Evolutionary conservation across 2,329 filamentous ascomycete species (phyloP), one percentile per base, ranked within the genome.

Genomic region (Penicillium janthinellum): DNA sequence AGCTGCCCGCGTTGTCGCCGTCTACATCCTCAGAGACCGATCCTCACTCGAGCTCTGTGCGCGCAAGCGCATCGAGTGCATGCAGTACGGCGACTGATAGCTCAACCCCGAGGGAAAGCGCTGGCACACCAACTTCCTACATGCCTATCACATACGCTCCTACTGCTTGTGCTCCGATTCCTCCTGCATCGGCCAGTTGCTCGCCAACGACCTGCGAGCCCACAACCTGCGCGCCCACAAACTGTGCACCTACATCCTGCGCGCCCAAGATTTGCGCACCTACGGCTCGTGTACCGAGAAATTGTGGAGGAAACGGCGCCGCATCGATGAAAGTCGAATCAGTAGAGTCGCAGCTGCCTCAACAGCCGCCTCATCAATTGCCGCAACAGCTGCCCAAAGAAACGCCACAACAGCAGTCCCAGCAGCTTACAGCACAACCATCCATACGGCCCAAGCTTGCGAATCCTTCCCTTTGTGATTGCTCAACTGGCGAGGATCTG

Each of bases 401-500:
- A 22, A 14, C 15, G 5, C 8, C 25, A 8, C 44, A 47, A 47
- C 25, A 4, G 22, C 20, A 12, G 42, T 45, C 12, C 12, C 42
- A 28, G 6, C 17, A 28, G 11, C 42, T 5, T 5, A 22, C 22
- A 7, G 14, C 15, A 41, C 50, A 51, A 15, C 11, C 15, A 11
- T 5, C 15, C 31, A n/a, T 7, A 8, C 17, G 25, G 31, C 20
- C 25, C 41, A 35, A 57, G 34, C 37, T 14, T 2, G 20, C 44
- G 39, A 50, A 62, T 28, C 66, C 62, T 8, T 58, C 64, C 0
- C 50, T 64, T 51, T 75, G 73, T 54, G 66, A 63, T 34, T 75
- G 72, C 50, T 20, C 54, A 11, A 35, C 70, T 0, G 62, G 38
- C 59, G 20, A 47, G 31, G 17, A 20, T 11, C 22, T 55, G 17